Percentiles rank a stretch among this genome's conserved stretches.
phyloP scores from a whole-genome alignment of 2,329 filamentous ascomycete species.

The Aspergillus costaricaensis region DNA sequence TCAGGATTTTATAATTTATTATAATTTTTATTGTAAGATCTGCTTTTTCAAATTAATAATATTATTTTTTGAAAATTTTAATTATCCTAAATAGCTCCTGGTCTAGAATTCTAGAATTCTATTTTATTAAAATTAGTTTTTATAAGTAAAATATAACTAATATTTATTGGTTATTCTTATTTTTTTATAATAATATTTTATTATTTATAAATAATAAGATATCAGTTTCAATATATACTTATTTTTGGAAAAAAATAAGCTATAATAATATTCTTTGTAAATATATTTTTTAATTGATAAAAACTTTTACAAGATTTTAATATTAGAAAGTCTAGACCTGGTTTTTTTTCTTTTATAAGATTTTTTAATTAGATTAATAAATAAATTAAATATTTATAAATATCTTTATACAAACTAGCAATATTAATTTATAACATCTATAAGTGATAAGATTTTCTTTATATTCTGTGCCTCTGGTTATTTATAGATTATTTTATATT shows the following conservation, averaged over 20 bases:
- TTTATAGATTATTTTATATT: background rate
- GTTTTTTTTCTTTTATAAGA: background rate
- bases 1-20: constrained; percentile 2
- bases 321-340: background rate
- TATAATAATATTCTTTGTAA: background rate
- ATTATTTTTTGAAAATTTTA: constrained; percentile 4
- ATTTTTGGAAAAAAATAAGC: background rate
- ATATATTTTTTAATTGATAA: background rate
- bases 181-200: no score
- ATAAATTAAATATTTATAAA: background rate
- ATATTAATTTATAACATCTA: background rate
- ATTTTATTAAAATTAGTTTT: constrained; percentile 2
- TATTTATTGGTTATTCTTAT: background rate
- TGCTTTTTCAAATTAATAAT: constrained; percentile 3
- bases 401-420: background rate
- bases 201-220: background rate
- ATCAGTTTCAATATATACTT: background rate
- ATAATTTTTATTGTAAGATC: constrained; percentile 2
- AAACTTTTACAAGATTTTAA: background rate
- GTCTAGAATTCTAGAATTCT: background rate
- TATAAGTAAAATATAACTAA: constrained; percentile 4
- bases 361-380: background rate
- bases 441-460: background rate
- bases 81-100: background rate
- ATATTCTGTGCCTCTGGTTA: no score